A percentile compares a stretch with the other conserved stretches of the same genome.
These are phyloP conservation scores for Conringia planisiliqua DNA, from an alignment of 345 rosid genomes.

Conservation along the genomic window DNA sequence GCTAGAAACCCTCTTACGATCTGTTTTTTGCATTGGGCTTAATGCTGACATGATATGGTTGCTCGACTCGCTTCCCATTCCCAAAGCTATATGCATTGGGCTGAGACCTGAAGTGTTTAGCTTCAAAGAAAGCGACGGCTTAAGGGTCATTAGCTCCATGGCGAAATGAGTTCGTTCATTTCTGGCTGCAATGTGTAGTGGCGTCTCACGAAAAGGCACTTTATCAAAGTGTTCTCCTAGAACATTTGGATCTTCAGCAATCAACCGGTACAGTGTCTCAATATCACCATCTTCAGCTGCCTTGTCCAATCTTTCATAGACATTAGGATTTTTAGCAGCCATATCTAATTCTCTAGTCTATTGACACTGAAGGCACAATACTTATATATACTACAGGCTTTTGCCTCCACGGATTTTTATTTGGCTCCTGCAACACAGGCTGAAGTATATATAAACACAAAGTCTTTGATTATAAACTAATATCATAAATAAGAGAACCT, in stretches of 20 bases:
- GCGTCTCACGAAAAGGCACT: constrained; percentile 28
- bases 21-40: no score
- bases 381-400: no score
- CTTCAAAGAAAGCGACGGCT: constrained; percentile 31
- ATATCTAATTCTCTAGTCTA: no score
- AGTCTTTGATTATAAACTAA: no score
- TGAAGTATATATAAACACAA: no score
- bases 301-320: background rate
- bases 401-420: no score
- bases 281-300: constrained; percentile 2
- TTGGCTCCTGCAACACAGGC: no score
- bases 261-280: background rate
- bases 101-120: constrained; percentile 28
- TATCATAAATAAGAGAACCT: no score
- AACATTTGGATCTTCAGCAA: constrained; percentile 29
- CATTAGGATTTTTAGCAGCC: no score
- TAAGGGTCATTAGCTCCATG: constrained; percentile 28
- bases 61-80: no score
- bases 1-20: constrained; percentile 29
- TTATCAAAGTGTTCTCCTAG: constrained; percentile 15
- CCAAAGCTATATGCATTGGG: constrained; percentile 33
- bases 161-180: constrained; percentile 31
- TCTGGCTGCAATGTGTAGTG: constrained; percentile 35
- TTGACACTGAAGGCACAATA: no score
- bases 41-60: no score